Percentiles rank a stretch among this genome's conserved stretches.
Conservation (phyloP, 108 stramenopile genomes). For the Parmales sp. region DNA sequence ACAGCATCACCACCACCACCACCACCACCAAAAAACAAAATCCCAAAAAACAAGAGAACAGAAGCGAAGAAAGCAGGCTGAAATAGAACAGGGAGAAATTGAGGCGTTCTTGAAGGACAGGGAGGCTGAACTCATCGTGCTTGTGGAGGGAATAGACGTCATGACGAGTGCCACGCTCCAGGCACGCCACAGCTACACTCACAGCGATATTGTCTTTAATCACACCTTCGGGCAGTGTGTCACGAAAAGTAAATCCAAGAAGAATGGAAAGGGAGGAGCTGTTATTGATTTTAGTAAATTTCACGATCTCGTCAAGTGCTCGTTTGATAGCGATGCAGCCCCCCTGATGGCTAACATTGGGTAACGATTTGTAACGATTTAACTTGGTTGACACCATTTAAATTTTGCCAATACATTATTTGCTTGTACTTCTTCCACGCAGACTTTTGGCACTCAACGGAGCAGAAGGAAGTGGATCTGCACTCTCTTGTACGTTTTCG, state of each 20-base stretch:
- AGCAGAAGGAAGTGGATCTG: no score
- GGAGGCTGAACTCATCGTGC: constrained; percentile 79
- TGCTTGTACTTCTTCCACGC: no score
- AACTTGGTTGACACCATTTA: no score
- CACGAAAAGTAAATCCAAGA: constrained; percentile 8
- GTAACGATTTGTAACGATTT: no score
- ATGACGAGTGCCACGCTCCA: constrained; percentile 75
- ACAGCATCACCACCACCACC: no score
- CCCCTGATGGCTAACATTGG: neutral
- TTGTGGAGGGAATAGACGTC: constrained; percentile 90
- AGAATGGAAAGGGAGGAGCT: neutral
- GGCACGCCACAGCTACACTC: constrained; percentile 80
- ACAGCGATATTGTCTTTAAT: constrained; percentile 73
- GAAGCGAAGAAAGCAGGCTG: no score
- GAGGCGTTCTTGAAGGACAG: constrained; percentile 65
- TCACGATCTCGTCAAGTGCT: constrained; percentile 48
- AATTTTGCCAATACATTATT: no score
- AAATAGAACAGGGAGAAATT: constrained; percentile 43
- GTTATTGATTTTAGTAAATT: constrained; percentile 58
- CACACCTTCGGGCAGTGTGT: constrained; percentile 76
- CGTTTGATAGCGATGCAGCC: constrained; percentile 24
- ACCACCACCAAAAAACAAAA: no score
- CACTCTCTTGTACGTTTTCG: no score
- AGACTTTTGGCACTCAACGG: no score
- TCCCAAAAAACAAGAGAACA: no score